Percentiles rank a stretch among this genome's conserved stretches.
Conservation (phyloP, 2,329 filamentous ascomycete genomes). For the Pezicula radicicola region DNA sequence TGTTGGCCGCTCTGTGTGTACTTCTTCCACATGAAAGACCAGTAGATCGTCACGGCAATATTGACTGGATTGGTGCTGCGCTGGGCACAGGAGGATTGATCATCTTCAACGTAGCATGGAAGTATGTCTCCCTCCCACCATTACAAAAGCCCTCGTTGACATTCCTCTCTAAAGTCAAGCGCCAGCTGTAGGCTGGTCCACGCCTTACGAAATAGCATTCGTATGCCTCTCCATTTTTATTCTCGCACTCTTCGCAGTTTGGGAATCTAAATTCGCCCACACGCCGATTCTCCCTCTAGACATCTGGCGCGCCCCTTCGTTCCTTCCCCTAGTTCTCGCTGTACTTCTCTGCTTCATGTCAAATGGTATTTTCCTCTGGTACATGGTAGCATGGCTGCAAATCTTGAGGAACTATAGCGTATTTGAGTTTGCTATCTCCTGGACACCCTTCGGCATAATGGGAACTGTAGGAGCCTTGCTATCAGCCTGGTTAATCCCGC, state of each 20-base stretch:
- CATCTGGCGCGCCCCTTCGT: slow-evolving; percentile 19
- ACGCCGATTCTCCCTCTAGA: slow-evolving; percentile 19
- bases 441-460: slow-evolving; percentile 39
- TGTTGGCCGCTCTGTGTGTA: slow-evolving; percentile 1
- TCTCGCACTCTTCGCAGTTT: slow-evolving; percentile 11
- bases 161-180: slow-evolving; percentile 11
- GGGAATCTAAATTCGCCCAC: slow-evolving; percentile 13
- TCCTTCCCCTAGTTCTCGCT: slow-evolving; percentile 10
- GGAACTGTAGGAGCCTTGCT: slow-evolving; percentile 34
- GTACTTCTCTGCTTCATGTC: slow-evolving; percentile 18
- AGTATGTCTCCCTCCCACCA: slow-evolving; percentile 28
- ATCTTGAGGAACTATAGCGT: slow-evolving; percentile 37
- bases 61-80: slow-evolving; percentile 37
- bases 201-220: slow-evolving; percentile 11
- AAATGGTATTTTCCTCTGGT: slow-evolving; percentile 44
- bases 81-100: slow-evolving; percentile 38
- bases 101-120: slow-evolving; percentile 48
- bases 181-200: slow-evolving; percentile 17
- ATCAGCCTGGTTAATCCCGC: slow-evolving; percentile 43
- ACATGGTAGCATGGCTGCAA: slow-evolving; percentile 42
- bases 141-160: too few species aligned
- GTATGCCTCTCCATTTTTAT: slow-evolving; percentile 11
- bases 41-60: slow-evolving; percentile 30
- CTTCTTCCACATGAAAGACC: slow-evolving; percentile 5
- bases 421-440: slow-evolving; percentile 36